Conservation (phyloP, 371 early-diverging fungal species). For the Mucor indicus region DNA sequence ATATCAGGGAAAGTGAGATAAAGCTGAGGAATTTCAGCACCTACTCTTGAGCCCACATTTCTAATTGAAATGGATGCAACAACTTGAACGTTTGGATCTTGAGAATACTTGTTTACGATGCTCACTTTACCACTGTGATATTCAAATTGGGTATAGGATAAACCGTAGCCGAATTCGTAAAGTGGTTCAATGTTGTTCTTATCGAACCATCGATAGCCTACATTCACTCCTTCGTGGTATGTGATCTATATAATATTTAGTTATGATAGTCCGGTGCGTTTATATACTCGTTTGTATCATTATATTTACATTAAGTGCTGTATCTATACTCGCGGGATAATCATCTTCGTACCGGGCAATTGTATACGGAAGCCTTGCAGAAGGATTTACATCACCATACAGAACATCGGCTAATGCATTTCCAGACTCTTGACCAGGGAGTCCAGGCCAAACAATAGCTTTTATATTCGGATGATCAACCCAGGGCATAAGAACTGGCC, state of each 20-base stretch:
- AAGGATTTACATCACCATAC: slow-evolving; percentile 65
- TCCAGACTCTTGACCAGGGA: slow-evolving; percentile 63
- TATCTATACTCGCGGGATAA: slow-evolving; percentile 27
- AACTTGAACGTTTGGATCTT: too few relatives aligned
- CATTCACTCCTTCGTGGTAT: slow-evolving; percentile 49
- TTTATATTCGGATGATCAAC: slow-evolving; percentile 51
- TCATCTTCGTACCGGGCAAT: slow-evolving; percentile 38
- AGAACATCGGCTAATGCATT: slow-evolving; percentile 60
- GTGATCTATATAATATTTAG: too few relatives aligned
- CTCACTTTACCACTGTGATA: slow-evolving; percentile 26
- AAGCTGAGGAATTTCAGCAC: slow-evolving; percentile 54
- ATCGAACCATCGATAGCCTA: slow-evolving; percentile 56
- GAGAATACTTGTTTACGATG: too few relatives aligned
- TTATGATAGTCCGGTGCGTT: too few relatives aligned
- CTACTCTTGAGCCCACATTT: too few relatives aligned
- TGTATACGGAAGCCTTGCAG: slow-evolving; percentile 60
- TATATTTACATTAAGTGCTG: slow-evolving; percentile 8
- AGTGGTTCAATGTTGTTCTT: slow-evolving; percentile 40
- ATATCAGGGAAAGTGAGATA: slow-evolving; percentile 47
- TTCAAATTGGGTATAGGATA: slow-evolving; percentile 56
- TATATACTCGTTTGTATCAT: too few relatives aligned
- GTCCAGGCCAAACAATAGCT: slow-evolving; percentile 52
- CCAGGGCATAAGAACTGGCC: slow-evolving; percentile 60
- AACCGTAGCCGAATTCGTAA: slow-evolving; percentile 56
- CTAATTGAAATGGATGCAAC: too few relatives aligned